Conservation (phyloP, 805 yeast genomes). For the Geotrichum ghanense region DNA sequence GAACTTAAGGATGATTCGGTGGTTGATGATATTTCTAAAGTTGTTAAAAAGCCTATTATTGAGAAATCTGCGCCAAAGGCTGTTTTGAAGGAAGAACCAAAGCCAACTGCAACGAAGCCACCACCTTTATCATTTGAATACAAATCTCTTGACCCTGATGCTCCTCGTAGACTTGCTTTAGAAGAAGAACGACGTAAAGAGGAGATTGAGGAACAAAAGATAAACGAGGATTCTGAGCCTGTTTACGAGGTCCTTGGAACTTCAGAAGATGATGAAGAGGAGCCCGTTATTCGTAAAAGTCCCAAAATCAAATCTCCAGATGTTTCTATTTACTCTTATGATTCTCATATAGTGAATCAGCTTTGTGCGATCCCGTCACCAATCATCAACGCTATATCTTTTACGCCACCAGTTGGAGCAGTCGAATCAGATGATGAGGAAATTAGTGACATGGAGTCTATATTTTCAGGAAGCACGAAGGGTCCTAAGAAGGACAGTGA, state of each 20-base stretch:
- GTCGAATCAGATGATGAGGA: slow-evolving; percentile 1
- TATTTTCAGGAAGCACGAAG: background rate
- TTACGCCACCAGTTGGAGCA: background rate
- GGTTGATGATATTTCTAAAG: no score
- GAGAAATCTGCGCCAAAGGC: no score
- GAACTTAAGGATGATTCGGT: background rate
- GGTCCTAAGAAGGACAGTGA: slow-evolving; percentile 5
- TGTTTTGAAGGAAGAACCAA: no score
- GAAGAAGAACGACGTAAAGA: background rate
- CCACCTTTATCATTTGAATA: background rate
- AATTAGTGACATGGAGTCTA: background rate
- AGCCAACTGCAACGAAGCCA: no score
- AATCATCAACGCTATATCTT: slow-evolving; percentile 4
- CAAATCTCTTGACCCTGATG: background rate
- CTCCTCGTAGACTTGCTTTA: background rate
- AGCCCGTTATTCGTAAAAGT: background rate
- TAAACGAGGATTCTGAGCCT: background rate
- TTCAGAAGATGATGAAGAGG: background rate
- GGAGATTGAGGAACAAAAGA: background rate
- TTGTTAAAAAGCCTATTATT: no score
- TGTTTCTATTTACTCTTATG: background rate
- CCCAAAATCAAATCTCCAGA: background rate
- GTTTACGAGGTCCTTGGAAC: background rate
- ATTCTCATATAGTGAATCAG: slow-evolving; percentile 9
- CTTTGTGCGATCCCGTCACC: slow-evolving; percentile 9